Percentiles rank a stretch among this genome's conserved stretches.
These are phyloP conservation scores for Hymenoscyphus fructigenus DNA, from an alignment of 2,329 filamentous ascomycete species.

Conservation along the genomic window DNA sequence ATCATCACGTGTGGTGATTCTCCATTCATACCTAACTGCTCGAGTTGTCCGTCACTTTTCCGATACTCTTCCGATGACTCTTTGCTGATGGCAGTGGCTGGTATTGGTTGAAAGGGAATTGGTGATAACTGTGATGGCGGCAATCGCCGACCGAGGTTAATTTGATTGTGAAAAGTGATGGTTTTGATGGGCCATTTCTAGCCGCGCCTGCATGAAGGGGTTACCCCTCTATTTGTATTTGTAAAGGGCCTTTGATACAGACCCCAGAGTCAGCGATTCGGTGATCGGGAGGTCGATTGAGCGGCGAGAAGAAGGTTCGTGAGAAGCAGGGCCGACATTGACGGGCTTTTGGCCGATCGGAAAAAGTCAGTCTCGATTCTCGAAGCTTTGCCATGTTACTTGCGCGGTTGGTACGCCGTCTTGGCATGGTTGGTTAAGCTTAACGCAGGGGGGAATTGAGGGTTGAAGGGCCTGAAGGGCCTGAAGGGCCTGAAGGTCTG, in stretches of 20 bases:
- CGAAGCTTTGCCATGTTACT: neutral
- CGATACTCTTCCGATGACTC: neutral
- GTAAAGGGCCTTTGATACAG: constrained; percentile 1
- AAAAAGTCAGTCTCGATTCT: neutral
- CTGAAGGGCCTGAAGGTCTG: too few species aligned
- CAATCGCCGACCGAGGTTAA: neutral
- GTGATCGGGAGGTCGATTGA: neutral
- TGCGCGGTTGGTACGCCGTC: neutral
- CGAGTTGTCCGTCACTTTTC: neutral
- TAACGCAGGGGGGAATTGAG: neutral
- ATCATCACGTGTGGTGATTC: neutral
- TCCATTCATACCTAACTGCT: neutral
- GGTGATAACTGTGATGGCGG: neutral
- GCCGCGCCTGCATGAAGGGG: constrained; percentile 2
- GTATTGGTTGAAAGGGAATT: neutral
- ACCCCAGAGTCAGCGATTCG: neutral
- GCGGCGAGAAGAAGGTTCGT: neutral
- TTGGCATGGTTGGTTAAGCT: neutral
- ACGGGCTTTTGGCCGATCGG: neutral
- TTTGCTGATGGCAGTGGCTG: neutral
- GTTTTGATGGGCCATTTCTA: constrained; percentile 1
- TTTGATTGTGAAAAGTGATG: neutral
- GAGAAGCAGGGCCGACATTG: neutral
- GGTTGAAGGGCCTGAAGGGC: neutral
- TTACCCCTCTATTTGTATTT: constrained; percentile 9